phyloP scores from a whole-genome alignment of 2,329 filamentous ascomycete genomes.

The Diaporthe capsici region DNA sequence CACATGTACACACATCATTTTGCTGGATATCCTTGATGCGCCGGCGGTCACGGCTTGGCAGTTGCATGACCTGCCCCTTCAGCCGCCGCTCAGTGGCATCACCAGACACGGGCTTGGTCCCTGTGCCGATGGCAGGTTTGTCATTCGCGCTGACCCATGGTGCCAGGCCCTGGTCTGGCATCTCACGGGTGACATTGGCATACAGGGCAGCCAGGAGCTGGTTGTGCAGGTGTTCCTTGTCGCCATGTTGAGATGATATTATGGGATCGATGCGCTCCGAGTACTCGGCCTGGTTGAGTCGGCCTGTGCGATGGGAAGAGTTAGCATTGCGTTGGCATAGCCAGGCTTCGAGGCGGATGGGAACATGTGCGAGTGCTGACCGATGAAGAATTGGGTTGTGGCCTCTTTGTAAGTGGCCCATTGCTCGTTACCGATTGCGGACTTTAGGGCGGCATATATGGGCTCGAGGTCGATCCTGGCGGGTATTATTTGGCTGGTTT shows the following conservation, averaged over 20 bases:
- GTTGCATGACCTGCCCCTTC: conserved; percentile 79
- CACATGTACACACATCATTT: conserved; percentile 68
- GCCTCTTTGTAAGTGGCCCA: conserved; percentile 76
- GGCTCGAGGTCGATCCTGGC: conserved; percentile 78
- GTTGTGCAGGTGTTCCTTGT: conserved; percentile 76
- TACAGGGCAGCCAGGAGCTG: conserved; percentile 77
- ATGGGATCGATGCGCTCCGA: conserved; percentile 72
- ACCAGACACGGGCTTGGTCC: conserved; percentile 73
- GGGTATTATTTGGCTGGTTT: conserved; percentile 74
- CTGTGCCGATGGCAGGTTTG: conserved; percentile 70
- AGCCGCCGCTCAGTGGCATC: conserved; percentile 76
- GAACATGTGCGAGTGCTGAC: conserved; percentile 55
- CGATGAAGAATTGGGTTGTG: conserved; percentile 73
- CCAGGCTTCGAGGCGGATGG: conserved; percentile 11
- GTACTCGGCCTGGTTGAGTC: conserved; percentile 74
- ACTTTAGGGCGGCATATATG: conserved; percentile 73
- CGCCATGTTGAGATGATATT: conserved; percentile 68
- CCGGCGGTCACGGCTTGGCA: conserved; percentile 75
- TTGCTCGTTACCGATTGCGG: conserved; percentile 71
- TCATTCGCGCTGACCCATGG: conserved; percentile 81
- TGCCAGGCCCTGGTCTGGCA: conserved; percentile 77
- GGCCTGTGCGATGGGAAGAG: conserved; percentile 58
- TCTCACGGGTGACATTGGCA: conserved; percentile 78
- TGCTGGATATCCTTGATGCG: conserved; percentile 75
- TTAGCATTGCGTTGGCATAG: conserved; percentile 43